Evolutionary conservation across 306 rosid species (phyloP), one percentile per base, ranked within the genome.

Genomic region (Vigna reflexopilosa): DNA sequence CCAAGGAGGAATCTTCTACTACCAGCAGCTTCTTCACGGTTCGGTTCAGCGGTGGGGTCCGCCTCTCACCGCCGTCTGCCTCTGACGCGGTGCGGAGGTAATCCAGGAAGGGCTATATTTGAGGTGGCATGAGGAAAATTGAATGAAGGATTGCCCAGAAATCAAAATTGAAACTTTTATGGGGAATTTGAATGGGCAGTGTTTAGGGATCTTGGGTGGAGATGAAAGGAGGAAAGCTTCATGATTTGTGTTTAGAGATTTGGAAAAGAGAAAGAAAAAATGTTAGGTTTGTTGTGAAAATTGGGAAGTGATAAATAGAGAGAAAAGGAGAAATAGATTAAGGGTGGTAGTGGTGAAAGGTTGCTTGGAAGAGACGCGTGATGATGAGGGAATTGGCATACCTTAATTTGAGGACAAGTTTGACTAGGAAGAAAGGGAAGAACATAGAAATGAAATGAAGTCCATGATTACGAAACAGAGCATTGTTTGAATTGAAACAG

Each of bases 301-400:
- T 65, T 66, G 52, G 30, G 9, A 5, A 40, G 2, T 3, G 47
- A 26, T 15, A 17, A 17, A 17, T 17, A 36, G 66, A 76, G 62
- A 42, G 68, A 55, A 26, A 14, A 24, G 55, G 10, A 3, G 26
- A 54, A 34, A 67, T 73, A 24, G 78, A 72, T 65, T 59, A 82
- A 72, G 58, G 88, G 50, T 56, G 86, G 70, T 78, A 72, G 82
- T 80, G 80, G 75, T 63, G 85, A 82, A 79, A 83, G 40, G 91
- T 87, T 79, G 91, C 86, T 83, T 87, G 92, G 86, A 89, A 82
- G 90, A 92, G 83, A 86, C 84, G 83, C 72, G 70, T 87, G 12
- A 88, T 80, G 82, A 87, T 86, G 30, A 65, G 72, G 63, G 80
- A 77, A 65, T 83, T 77, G 6, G 88, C 87, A 70, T 82, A 82